Evolutionary conservation across 1,139 yeast genomes (phyloP), one percentile per base, ranked within the genome.

Genomic region (Saccharomycopsis hybrid): DNA sequence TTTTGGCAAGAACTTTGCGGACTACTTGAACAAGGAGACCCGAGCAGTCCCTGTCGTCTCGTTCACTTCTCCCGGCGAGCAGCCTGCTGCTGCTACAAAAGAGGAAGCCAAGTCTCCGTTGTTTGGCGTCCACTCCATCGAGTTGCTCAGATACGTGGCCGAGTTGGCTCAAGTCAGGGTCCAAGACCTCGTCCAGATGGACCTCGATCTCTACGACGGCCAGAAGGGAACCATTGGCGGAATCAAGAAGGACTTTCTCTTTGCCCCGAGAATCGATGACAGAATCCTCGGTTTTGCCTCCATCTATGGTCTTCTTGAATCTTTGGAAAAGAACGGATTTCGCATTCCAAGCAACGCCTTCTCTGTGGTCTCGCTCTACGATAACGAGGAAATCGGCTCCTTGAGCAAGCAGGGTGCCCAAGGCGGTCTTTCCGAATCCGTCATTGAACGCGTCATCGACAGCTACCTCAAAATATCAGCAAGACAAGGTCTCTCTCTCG

Each of bases 211-310:
- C 50, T 80, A 72, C 56, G 87, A 81, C 59, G 76, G 77, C n/a
- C 86, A 81, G 61, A 72, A 71, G 60, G 85, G 85, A 48, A 63
- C 74, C 13, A 62, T 74, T 53, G 86, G 85, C 50, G 87, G 88
- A 2, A 64, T 81, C 54, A 70, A 73, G 49, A 70, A 73, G 52
- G 87, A 82, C 55, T 81, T 81, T 60, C 63, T 82, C 43, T 79
- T 72, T 61, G 82, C 83, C 28, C 85, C 87, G 41, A 69, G 87
- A 59, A 65, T 81, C 43, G 88, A 82, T 59, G 88, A 82, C 64
- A 68, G 86, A 60, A 65, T 81, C 52, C 80, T 86, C 63, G 76
- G 83, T 2, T 82, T 71, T 64, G 73, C 83, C 30, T 85, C 84
- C 2, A 62, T 80, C 47, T 62, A 67, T 47, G 76, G 80, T 0